Conservation (phyloP, 768 basidiomycete species). For the Chalciporus sphaerocephalus region DNA sequence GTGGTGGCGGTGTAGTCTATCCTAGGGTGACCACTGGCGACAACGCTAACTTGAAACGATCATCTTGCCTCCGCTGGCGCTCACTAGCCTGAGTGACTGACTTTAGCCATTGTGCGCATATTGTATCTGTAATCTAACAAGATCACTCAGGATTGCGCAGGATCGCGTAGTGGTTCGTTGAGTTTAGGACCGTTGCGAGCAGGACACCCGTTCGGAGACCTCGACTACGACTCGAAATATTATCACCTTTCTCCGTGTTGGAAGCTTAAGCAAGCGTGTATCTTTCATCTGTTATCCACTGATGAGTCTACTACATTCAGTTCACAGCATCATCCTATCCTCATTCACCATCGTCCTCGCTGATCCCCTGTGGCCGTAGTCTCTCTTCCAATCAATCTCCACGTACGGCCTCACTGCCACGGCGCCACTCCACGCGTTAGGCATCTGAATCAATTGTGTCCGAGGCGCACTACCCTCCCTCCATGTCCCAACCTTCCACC, state of each 20-base stretch:
- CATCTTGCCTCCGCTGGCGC: too few species aligned
- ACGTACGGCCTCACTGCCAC: too few species aligned
- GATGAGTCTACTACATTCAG: neutral
- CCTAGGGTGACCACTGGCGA: too few species aligned
- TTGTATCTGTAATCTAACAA: neutral
- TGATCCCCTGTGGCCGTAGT: neutral
- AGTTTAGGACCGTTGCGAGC: neutral
- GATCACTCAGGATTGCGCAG: neutral
- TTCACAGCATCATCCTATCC: neutral
- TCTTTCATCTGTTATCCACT: neutral
- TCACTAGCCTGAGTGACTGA: too few species aligned
- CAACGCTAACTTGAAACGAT: too few species aligned
- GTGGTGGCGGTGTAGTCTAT: too few species aligned
- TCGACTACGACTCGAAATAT: neutral
- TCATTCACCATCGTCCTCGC: too few species aligned
- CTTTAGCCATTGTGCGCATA: neutral
- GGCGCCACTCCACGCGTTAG: too few species aligned
- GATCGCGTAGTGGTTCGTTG: neutral
- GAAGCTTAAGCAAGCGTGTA: neutral
- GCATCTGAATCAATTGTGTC: too few species aligned
- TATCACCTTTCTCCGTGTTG: neutral
- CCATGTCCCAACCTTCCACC: too few species aligned
- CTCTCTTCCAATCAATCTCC: neutral
- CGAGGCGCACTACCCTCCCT: too few species aligned
- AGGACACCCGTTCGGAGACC: neutral